Base-by-base conservation (phyloP, 495 filamentous ascomycete species). In the Astrothelium macrocarpum region DNA sequence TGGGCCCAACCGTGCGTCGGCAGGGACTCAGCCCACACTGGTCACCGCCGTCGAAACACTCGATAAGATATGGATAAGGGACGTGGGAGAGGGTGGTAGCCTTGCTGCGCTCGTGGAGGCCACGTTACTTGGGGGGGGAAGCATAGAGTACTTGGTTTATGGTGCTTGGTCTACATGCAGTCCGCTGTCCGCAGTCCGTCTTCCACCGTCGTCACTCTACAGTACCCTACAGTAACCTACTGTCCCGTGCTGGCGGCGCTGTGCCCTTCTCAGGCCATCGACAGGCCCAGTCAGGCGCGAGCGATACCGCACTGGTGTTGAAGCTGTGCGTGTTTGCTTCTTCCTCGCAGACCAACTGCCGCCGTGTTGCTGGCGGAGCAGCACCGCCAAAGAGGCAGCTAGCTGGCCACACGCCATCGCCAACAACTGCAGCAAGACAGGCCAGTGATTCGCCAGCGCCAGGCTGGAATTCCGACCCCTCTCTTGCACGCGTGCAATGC, bases 391-490 rank as follows among this genome's bases (percentile, higher is more conserved):
- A 56, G 49, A 56, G 49, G 49, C 49, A 56, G 25, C 23, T 29
- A 56, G 49, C 20, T 9, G 29, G 49, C 25, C 49, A n/a, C 20
- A 26, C 23, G 49, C 49, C 49, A 11, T 26, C 49, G 26, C 49
- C 49, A 56, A 56, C 49, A 56, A 56, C 23, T 29, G 49, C 49
- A 56, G 23, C 49, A 26, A 56, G 11, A 2, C 23, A 3, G 9
- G 49, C 12, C 49, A 29, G 49, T 56, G 49, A 56, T 56, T 56
- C 23, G 49, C 49, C 25, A 28, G 9, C 5, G 20, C 45, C 14
- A 49, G 12, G 14, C 45, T 56, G 49, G 49, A 56, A 56, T 56
- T 56, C 49, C 49, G 49, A 56, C 49, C 49, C 49, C 49, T 56
- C 49, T 56, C 49, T 56, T 20, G 49, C 49, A 56, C 49, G 49